Evolutionary conservation across 345 rosid species (phyloP).

Genomic region (Eucalyptus dawsonii): DNA sequence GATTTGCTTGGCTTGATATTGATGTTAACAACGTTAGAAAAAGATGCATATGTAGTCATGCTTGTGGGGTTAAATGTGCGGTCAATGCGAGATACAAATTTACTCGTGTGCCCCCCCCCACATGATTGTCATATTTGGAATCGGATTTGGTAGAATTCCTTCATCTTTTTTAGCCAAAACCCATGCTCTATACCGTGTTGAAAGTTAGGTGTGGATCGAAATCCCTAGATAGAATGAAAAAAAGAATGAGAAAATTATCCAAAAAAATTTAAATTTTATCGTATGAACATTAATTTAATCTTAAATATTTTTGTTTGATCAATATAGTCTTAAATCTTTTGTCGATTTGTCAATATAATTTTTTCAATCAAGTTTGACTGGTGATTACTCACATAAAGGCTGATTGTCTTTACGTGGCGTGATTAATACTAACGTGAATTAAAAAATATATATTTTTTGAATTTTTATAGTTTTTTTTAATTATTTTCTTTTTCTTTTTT

Average conservation of each 20-base stretch:
- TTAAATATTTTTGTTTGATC: rapidly evolving
- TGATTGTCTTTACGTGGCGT: rapidly evolving
- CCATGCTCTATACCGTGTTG: not conserved
- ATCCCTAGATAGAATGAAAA: not conserved
- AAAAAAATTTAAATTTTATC: not conserved
- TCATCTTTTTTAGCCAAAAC: not conserved
- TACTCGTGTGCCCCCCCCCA: not conserved
- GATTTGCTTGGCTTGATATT: not conserved
- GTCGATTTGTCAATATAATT: rapidly evolving
- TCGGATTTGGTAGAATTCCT: not conserved
- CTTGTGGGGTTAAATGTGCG: not conserved
- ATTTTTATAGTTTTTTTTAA: no score
- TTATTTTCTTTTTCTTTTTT: no score
- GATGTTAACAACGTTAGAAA: not conserved
- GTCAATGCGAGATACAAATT: not conserved
- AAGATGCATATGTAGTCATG: not conserved
- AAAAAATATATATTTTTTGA: no score
- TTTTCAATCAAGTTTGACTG: rapidly evolving
- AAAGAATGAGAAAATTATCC: rapidly evolving
- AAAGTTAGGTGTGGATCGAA: not conserved
- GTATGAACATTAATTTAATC: rapidly evolving
- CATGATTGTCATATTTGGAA: not conserved
- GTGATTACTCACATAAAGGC: rapidly evolving
- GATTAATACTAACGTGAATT: rapidly evolving
- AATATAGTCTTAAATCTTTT: rapidly evolving